Conservation (phyloP, 805 yeast genomes). For the Wickerhamiella azyma region DNA sequence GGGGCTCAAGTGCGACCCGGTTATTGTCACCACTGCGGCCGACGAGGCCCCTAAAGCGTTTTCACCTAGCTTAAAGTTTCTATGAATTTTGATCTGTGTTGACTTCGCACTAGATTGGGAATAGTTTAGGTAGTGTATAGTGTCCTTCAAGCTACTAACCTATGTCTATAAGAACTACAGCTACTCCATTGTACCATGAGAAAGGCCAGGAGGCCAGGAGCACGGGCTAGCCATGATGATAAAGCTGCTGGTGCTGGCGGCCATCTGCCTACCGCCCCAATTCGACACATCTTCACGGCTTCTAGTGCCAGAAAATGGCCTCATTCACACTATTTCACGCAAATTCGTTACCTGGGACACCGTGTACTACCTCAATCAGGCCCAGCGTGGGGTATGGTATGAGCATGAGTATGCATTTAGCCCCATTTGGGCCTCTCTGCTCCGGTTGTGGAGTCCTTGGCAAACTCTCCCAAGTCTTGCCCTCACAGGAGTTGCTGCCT, state of each 20-base stretch:
- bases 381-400: conserved; percentile 38
- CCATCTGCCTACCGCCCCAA: conserved; percentile 30
- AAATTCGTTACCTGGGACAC: conserved; percentile 69
- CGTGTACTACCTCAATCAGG: conserved; percentile 55
- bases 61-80: too few relatives aligned
- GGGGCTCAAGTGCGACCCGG: too few relatives aligned
- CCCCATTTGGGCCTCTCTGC: conserved; percentile 54
- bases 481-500: conserved; percentile 34
- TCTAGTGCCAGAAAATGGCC: conserved; percentile 19
- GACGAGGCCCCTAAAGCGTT: too few relatives aligned
- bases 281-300: conserved; percentile 39
- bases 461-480: conserved; percentile 24
- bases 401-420: conserved; percentile 91
- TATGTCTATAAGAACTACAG: too few relatives aligned
- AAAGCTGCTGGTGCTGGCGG: conserved; percentile 27
- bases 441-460: conserved; percentile 20
- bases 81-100: too few relatives aligned
- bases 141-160: too few relatives aligned
- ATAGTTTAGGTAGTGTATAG: too few relatives aligned
- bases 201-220: too few relatives aligned
- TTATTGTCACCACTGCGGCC: too few relatives aligned
- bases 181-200: too few relatives aligned
- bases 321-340: conserved; percentile 7
- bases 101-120: too few relatives aligned
- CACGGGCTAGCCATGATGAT: too few relatives aligned